These are phyloP conservation scores for Clonostachys sp. DNA, from an alignment of 2,329 filamentous ascomycete genomes.

Conservation along the genomic window DNA sequence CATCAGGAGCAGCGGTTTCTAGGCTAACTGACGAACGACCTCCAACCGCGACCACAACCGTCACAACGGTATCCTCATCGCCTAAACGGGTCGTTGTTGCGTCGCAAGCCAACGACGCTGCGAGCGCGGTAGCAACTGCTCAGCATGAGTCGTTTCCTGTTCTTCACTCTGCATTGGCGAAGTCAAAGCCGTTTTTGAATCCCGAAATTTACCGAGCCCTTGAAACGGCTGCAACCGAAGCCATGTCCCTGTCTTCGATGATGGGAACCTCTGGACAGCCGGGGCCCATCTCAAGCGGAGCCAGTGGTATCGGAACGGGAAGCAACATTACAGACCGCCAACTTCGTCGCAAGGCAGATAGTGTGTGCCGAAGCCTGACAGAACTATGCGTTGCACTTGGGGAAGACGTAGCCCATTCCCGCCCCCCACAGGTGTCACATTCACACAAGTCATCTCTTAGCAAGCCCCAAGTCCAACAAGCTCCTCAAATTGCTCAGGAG, in stretches of 20 bases:
- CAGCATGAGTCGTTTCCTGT: conserved; percentile 64
- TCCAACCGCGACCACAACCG: conserved; percentile 83
- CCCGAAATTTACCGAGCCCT: conserved; percentile 73
- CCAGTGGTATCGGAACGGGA: conserved; percentile 53
- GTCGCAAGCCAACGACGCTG: conserved; percentile 22
- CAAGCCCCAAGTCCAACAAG: no score
- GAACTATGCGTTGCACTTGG: conserved; percentile 85
- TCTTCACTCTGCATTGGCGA: conserved; percentile 74
- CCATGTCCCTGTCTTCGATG: conserved; percentile 72
- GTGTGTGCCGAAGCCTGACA: conserved; percentile 86
- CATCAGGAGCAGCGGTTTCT: conserved; percentile 75
- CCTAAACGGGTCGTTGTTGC: conserved; percentile 58
- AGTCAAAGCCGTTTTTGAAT: conserved; percentile 67
- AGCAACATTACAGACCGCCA: conserved; percentile 70
- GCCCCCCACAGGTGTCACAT: conserved; percentile 11
- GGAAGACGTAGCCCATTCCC: conserved; percentile 44
- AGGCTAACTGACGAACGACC: conserved; percentile 75
- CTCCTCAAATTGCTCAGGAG: conserved; percentile 8
- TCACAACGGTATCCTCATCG: conserved; percentile 86
- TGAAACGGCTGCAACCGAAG: conserved; percentile 78
- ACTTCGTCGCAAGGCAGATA: conserved; percentile 84
- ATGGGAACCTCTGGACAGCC: conserved; percentile 69
- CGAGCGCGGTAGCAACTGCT: conserved; percentile 26
- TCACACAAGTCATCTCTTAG: background rate
- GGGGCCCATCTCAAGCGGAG: conserved; percentile 62